These are phyloP conservation scores for Geotrichum histeridarum DNA, from an alignment of 1,139 yeast species.

Conservation along the genomic window DNA sequence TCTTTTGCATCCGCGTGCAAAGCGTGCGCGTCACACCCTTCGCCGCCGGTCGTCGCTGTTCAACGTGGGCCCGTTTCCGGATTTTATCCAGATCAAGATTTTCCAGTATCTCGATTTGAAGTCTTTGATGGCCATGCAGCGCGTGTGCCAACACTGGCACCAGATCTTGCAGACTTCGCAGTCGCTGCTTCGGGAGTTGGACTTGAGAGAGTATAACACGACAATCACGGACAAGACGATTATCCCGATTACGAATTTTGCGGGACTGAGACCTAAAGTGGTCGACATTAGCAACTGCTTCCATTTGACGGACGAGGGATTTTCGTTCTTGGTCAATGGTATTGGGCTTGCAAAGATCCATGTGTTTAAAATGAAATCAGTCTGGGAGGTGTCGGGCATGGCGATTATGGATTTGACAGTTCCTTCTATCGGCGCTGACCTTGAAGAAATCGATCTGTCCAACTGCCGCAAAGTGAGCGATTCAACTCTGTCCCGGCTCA, in stretches of 20 bases:
- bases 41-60: constrained; percentile 56
- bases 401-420: constrained; percentile 73
- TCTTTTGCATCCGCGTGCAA: constrained; percentile 22
- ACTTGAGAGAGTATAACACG: constrained; percentile 57
- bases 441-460: constrained; percentile 59
- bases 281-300: constrained; percentile 69
- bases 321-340: constrained; percentile 62
- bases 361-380: constrained; percentile 56
- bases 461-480: constrained; percentile 72
- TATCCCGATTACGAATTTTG: constrained; percentile 59
- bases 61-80: constrained; percentile 55
- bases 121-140: constrained; percentile 52
- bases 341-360: constrained; percentile 60
- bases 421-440: constrained; percentile 55
- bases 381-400: constrained; percentile 76
- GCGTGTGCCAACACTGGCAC: constrained; percentile 61
- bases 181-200: constrained; percentile 47
- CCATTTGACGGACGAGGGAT: constrained; percentile 72
- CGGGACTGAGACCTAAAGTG: constrained; percentile 57
- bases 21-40: constrained; percentile 34
- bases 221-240: constrained; percentile 55
- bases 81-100: constrained; percentile 48
- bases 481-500: constrained; percentile 58
- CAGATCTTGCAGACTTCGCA: constrained; percentile 56
- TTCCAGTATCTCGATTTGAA: constrained; percentile 53